These are phyloP conservation scores for Ascochyta fabae DNA, from an alignment of 2,329 filamentous ascomycete genomes.

Conservation along the genomic window DNA sequence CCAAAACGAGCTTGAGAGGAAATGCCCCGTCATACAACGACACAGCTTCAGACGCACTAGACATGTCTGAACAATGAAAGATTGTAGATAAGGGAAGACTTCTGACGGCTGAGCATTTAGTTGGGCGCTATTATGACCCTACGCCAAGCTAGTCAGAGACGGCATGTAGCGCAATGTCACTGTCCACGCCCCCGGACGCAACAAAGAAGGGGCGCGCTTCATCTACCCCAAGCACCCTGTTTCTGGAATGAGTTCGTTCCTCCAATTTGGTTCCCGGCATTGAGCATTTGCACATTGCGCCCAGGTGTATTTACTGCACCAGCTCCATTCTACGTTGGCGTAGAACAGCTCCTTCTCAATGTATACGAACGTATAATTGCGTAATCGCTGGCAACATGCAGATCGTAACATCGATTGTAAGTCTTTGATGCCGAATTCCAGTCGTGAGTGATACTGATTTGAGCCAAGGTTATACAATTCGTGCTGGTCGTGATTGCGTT, in stretches of 20 bases:
- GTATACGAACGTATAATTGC: slow-evolving; percentile 3
- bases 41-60: background rate
- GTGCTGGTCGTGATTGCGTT: slow-evolving; percentile 26
- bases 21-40: background rate
- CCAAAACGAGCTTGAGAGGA: background rate
- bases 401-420: slow-evolving; percentile 16
- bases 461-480: slow-evolving; percentile 19
- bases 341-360: background rate
- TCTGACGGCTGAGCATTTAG: background rate
- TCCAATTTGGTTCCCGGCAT: background rate
- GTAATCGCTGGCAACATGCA: slow-evolving; percentile 10
- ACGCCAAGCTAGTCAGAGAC: slow-evolving; percentile 6
- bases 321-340: background rate
- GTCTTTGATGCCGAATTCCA: background rate
- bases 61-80: background rate
- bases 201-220: slow-evolving; percentile 4
- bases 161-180: slow-evolving; percentile 10
- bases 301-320: background rate
- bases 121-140: background rate
- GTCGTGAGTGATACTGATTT: background rate
- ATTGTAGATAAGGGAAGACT: background rate
- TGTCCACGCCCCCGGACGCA: background rate
- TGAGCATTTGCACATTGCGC: background rate
- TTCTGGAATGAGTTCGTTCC: background rate
- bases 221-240: background rate